Percentiles rank a stretch among this genome's conserved stretches.
phyloP scores from a whole-genome alignment of 495 filamentous ascomycete species.

The Tuber borchii region DNA sequence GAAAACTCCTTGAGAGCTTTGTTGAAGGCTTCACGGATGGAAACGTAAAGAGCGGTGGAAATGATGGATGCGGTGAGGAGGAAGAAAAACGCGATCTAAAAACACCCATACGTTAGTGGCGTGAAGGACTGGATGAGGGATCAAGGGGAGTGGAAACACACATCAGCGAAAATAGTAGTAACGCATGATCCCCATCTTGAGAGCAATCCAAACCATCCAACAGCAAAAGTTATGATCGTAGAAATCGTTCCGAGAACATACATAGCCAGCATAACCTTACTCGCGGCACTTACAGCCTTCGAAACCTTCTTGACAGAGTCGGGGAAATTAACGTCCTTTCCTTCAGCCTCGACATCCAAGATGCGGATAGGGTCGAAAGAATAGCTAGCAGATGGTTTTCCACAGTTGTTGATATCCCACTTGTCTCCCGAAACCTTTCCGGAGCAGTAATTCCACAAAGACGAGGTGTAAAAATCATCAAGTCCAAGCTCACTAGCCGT shows the following conservation, averaged over 20 bases:
- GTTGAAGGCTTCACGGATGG: conserved; percentile 55
- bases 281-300: conserved; percentile 62
- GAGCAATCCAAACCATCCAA: conserved; percentile 65
- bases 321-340: conserved; percentile 50
- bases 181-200: conserved; percentile 65
- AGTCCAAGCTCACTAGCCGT: conserved; percentile 55
- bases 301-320: conserved; percentile 58
- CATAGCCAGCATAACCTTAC: conserved; percentile 50
- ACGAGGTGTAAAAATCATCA: conserved; percentile 70
- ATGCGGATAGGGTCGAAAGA: conserved; percentile 50
- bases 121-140: not conserved
- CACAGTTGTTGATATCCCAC: conserved; percentile 61
- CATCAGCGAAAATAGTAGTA: conserved; percentile 65
- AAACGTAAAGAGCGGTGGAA: conserved; percentile 58
- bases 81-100: conserved; percentile 53
- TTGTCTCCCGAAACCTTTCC: conserved; percentile 49
- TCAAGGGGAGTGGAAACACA: conserved; percentile 47
- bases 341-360: conserved; percentile 43
- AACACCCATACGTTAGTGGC: conserved; percentile 42
- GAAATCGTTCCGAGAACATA: conserved; percentile 64
- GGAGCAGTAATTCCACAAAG: conserved; percentile 82
- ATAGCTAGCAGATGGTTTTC: conserved; percentile 62
- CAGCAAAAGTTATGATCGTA: conserved; percentile 60
- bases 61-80: conserved; percentile 56
- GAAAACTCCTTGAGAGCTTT: conserved; percentile 59